Conservation (phyloP, 2,329 filamentous ascomycete species). For the Fulvia fulva region DNA sequence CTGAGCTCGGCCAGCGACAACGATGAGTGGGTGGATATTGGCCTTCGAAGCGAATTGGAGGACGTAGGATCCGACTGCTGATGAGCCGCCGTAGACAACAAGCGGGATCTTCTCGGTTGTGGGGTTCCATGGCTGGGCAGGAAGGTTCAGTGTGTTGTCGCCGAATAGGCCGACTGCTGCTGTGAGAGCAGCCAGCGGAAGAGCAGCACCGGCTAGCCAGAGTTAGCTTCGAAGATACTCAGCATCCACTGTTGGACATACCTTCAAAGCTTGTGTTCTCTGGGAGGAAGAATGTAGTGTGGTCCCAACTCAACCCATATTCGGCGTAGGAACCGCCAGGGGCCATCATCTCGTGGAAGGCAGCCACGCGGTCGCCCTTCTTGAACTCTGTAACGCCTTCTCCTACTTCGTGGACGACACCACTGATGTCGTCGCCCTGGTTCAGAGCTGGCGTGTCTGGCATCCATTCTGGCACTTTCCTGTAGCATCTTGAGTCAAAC, state of each 20-base stretch:
- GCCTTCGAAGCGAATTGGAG: slow-evolving; percentile 51
- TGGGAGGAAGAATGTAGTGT: slow-evolving; percentile 57
- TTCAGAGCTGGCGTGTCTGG: slow-evolving; percentile 19
- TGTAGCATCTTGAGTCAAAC: background rate
- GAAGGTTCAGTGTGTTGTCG: slow-evolving; percentile 37
- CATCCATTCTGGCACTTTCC: slow-evolving; percentile 23
- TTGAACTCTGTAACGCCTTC: slow-evolving; percentile 55
- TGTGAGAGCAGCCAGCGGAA: slow-evolving; percentile 47
- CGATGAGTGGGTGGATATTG: slow-evolving; percentile 60
- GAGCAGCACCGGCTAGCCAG: slow-evolving; percentile 39
- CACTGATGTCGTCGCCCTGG: slow-evolving; percentile 36
- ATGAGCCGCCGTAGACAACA: slow-evolving; percentile 50
- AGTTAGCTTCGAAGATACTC: background rate
- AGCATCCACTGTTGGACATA: slow-evolving; percentile 13
- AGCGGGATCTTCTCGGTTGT: slow-evolving; percentile 29
- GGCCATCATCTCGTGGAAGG: slow-evolving; percentile 51
- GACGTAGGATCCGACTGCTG: slow-evolving; percentile 56
- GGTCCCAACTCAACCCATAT: slow-evolving; percentile 54
- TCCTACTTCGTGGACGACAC: slow-evolving; percentile 52
- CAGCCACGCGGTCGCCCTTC: slow-evolving; percentile 55
- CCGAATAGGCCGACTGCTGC: slow-evolving; percentile 43
- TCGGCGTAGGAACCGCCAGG: slow-evolving; percentile 57
- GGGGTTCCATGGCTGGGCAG: slow-evolving; percentile 37
- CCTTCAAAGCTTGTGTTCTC: slow-evolving; percentile 50
- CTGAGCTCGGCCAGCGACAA: slow-evolving; percentile 54